Percentiles rank a stretch among this genome's conserved stretches.
Evolutionary conservation across 2,329 filamentous ascomycete genomes (phyloP).

Genomic region (Aspergillus awamori): DNA sequence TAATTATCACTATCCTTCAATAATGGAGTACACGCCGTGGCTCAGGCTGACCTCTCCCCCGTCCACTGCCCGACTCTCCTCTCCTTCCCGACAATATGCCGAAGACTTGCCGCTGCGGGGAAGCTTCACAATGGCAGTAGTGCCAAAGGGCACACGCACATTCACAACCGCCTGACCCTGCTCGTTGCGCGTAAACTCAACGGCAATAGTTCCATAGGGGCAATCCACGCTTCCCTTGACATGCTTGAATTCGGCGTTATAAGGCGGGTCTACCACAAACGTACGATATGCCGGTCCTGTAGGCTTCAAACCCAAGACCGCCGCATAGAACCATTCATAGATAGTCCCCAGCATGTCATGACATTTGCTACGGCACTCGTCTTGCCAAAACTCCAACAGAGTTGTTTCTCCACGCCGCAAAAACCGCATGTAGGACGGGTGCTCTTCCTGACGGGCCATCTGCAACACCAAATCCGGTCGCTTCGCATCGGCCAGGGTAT

Average conservation of each 20-base stretch:
- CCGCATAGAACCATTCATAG: conserved; percentile 53
- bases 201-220: conserved; percentile 23
- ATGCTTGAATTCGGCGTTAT: conserved; percentile 44
- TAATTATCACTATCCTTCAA: too few species aligned
- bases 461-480: conserved; percentile 26
- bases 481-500: conserved; percentile 25
- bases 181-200: neutral
- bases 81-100: neutral
- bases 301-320: conserved; percentile 43
- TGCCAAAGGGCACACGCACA: conserved; percentile 1
- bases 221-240: conserved; percentile 26
- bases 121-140: neutral
- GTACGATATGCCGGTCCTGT: conserved; percentile 45
- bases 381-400: conserved; percentile 80
- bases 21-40: neutral
- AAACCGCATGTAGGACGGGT: conserved; percentile 55
- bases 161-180: neutral
- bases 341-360: conserved; percentile 55
- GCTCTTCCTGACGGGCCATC: conserved; percentile 52
- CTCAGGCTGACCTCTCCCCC: neutral
- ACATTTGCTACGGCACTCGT: conserved; percentile 73
- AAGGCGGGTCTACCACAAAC: conserved; percentile 45
- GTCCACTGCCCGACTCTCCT: neutral
- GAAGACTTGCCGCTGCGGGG: neutral
- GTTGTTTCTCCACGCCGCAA: conserved; percentile 61